These are phyloP conservation scores for Arthrobotrys conoides DNA, from an alignment of 2,329 filamentous ascomycete genomes.

Conservation along the genomic window DNA sequence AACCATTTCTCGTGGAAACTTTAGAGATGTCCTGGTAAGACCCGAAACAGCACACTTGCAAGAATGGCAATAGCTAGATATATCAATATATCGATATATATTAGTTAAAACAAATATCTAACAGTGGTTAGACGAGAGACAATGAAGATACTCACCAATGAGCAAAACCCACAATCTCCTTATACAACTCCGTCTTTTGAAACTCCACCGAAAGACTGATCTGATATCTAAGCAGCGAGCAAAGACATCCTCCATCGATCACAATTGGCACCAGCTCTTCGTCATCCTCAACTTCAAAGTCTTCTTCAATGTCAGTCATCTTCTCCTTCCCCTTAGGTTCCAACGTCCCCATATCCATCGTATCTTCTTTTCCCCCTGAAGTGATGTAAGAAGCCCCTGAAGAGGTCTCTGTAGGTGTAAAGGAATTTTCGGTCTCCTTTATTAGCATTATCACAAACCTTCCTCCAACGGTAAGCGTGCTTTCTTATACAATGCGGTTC, in stretches of 20 bases:
- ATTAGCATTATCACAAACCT: conserved; percentile 35
- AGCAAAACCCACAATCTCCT: conserved; percentile 50
- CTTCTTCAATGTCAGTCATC: not conserved
- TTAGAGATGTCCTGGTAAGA: conserved; percentile 40
- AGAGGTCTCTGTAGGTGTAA: conserved; percentile 13
- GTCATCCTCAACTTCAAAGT: not conserved
- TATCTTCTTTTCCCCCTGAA: not conserved
- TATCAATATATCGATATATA: not conserved
- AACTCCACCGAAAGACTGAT: conserved; percentile 46
- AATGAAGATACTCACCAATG: conserved; percentile 39
- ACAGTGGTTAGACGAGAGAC: not conserved
- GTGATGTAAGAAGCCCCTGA: not conserved
- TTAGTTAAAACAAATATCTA: not conserved
- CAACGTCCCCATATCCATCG: conserved; percentile 8
- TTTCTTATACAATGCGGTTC: conserved; percentile 22
- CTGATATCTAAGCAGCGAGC: conserved; percentile 41
- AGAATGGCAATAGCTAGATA: conserved; percentile 45
- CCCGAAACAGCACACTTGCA: conserved; percentile 47
- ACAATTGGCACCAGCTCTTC: conserved; percentile 41
- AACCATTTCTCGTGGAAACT: conserved; percentile 53
- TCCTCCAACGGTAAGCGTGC: conserved; percentile 19
- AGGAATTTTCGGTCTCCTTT: conserved; percentile 36
- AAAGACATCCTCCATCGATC: conserved; percentile 52
- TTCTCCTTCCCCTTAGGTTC: conserved; percentile 27
- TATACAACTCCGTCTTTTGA: conserved; percentile 47